Evolutionary conservation across 345 rosid genomes (phyloP).

Genomic region (Salix brachista): DNA sequence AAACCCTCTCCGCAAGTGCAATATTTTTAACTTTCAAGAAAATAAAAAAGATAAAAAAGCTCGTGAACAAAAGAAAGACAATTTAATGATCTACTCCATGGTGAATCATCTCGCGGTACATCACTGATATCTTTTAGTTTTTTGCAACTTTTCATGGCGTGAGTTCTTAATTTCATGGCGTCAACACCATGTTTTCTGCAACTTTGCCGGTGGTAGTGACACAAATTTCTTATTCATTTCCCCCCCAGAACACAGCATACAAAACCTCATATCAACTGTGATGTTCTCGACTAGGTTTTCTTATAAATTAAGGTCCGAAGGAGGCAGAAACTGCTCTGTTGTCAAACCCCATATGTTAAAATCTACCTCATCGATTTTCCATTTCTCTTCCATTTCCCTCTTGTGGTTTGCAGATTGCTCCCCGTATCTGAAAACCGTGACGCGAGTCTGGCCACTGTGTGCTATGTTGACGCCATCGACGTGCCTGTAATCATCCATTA

Average conservation of each 20-base stretch:
- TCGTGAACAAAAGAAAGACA: no score
- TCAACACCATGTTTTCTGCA: neutral
- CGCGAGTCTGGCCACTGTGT: constrained; percentile 59
- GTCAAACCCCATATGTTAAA: constrained; percentile 77
- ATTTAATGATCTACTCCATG: no score
- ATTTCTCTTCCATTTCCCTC: constrained; percentile 68
- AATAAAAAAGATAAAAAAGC: no score
- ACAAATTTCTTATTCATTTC: neutral
- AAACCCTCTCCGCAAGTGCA: no score
- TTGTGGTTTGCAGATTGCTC: constrained; percentile 84
- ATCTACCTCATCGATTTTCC: constrained; percentile 82
- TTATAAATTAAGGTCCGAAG: constrained; percentile 25
- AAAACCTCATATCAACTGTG: neutral
- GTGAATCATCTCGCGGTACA: no score
- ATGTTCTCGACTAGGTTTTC: neutral
- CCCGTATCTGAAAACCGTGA: constrained; percentile 70
- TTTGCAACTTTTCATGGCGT: no score
- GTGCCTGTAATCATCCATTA: constrained; percentile 68
- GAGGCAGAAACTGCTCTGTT: constrained; percentile 56
- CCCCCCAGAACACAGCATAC: neutral
- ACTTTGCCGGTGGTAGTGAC: neutral
- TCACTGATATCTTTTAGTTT: no score
- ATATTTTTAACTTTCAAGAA: no score
- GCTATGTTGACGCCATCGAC: constrained; percentile 79
- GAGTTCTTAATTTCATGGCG: neutral